Evolutionary conservation across 2,329 filamentous ascomycete genomes (phyloP).

Genomic region (Colletotrichum cordylinicola): DNA sequence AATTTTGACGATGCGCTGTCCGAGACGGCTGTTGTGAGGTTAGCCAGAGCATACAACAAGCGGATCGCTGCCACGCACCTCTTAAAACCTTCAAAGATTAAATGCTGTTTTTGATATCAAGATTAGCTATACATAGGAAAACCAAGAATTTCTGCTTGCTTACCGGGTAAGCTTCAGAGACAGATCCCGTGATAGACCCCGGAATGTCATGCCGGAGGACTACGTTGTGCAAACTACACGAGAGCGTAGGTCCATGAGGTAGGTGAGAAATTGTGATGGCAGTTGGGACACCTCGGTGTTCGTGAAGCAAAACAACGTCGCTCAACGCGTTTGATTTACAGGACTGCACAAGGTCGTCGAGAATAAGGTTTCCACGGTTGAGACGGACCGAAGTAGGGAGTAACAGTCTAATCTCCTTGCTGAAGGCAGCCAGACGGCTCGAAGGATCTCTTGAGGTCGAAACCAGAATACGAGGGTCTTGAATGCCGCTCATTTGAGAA

Average conservation of each 20-base stretch:
- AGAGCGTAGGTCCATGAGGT: conserved; percentile 83
- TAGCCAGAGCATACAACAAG: not conserved
- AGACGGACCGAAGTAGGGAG: conserved; percentile 83
- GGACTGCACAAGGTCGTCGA: conserved; percentile 84
- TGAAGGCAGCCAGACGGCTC: conserved; percentile 83
- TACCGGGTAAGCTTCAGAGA: conserved; percentile 84
- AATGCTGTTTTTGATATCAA: conserved; percentile 50
- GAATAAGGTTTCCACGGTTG: conserved; percentile 89
- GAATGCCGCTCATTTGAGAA: conserved; percentile 84
- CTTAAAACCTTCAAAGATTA: conserved; percentile 93
- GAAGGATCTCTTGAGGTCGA: conserved; percentile 90
- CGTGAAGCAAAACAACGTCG: conserved; percentile 87
- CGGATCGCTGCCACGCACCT: not conserved
- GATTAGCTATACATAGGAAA: no score
- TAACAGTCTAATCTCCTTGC: conserved; percentile 85
- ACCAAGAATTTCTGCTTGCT: no score
- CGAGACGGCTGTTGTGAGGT: conserved; percentile 65
- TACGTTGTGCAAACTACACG: conserved; percentile 91
- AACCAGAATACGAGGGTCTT: conserved; percentile 65
- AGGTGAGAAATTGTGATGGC: conserved; percentile 87
- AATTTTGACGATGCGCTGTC: conserved; percentile 84
- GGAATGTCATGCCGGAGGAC: conserved; percentile 91
- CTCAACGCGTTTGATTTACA: conserved; percentile 81
- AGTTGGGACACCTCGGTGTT: conserved; percentile 91
- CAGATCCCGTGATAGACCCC: conserved; percentile 83